These are phyloP conservation scores for Pseudophaeomoniella oleicola DNA, from an alignment of 2,329 filamentous ascomycete genomes.

Conservation along the genomic window DNA sequence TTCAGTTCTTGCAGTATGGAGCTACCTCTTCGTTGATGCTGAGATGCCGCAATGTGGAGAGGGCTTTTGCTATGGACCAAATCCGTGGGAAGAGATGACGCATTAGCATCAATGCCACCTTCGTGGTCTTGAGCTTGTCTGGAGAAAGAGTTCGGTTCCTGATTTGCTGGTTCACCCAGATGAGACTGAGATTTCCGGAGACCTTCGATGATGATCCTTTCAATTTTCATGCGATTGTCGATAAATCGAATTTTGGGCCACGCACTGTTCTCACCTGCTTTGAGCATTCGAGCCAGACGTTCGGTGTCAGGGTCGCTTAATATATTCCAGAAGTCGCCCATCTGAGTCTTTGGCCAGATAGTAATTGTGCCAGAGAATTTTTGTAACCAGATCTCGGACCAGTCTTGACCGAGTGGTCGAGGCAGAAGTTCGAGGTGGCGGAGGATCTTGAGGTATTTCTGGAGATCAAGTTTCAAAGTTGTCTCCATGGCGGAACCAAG, in stretches of 20 bases:
- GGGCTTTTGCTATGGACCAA: background rate
- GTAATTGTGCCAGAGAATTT: conserved; percentile 90
- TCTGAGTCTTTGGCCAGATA: conserved; percentile 75
- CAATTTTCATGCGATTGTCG: conserved; percentile 70
- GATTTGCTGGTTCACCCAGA: background rate
- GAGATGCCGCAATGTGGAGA: background rate
- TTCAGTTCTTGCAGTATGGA: conserved; percentile 28
- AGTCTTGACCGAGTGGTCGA: conserved; percentile 82
- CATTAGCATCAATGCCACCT: background rate
- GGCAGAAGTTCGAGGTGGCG: conserved; percentile 85
- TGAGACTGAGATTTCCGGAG: conserved; percentile 15
- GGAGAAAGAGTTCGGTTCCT: background rate
- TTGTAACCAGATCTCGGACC: conserved; percentile 93
- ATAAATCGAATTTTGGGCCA: conserved; percentile 91
- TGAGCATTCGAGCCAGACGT: conserved; percentile 73
- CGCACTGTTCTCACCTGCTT: conserved; percentile 73
- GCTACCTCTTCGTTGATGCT: conserved; percentile 8
- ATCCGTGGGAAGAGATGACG: background rate
- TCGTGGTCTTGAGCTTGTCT: conserved; percentile 5
- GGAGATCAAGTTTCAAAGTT: conserved; percentile 89
- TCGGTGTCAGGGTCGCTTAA: conserved; percentile 66
- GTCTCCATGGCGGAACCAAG: conserved; percentile 84
- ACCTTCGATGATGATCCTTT: conserved; percentile 50
- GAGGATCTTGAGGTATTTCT: conserved; percentile 93
- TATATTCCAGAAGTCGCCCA: conserved; percentile 73